These are phyloP conservation scores for Chaetomidium leptoderma DNA, from an alignment of 495 filamentous ascomycete species.

Conservation along the genomic window DNA sequence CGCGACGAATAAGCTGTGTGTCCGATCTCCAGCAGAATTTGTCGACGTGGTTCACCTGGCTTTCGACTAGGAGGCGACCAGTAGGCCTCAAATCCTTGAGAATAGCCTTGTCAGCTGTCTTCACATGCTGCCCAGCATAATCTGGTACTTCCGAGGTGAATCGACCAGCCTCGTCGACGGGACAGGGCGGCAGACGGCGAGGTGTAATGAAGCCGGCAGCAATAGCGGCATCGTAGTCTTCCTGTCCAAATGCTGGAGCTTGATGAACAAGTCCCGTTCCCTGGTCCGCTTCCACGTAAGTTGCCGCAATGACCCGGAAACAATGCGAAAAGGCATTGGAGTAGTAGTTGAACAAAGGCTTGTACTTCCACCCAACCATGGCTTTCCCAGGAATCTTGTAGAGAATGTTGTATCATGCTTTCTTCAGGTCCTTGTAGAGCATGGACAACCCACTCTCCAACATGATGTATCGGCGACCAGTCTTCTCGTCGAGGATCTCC, in stretches of 20 bases:
- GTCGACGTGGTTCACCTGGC: constrained; percentile 82
- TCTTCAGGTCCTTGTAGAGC: constrained; percentile 88
- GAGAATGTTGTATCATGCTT: constrained; percentile 81
- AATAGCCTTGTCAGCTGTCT: constrained; percentile 83
- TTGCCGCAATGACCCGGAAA: constrained; percentile 74
- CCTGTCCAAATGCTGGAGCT: constrained; percentile 84
- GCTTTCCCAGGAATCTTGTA: constrained; percentile 70
- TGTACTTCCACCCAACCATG: constrained; percentile 84
- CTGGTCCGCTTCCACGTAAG: constrained; percentile 80
- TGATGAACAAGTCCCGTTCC: constrained; percentile 92
- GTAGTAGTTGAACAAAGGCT: constrained; percentile 85
- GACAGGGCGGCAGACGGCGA: constrained; percentile 74
- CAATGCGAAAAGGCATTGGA: constrained; percentile 83
- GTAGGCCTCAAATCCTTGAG: constrained; percentile 75
- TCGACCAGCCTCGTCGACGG: constrained; percentile 70
- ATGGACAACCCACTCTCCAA: constrained; percentile 73
- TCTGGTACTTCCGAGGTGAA: constrained; percentile 75
- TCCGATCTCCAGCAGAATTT: constrained; percentile 92
- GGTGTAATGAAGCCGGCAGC: constrained; percentile 69
- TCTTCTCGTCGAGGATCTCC: constrained; percentile 74
- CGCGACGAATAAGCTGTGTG: constrained; percentile 82
- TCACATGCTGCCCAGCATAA: constrained; percentile 80
- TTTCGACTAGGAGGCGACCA: constrained; percentile 74
- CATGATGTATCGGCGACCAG: constrained; percentile 74
- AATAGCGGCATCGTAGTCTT: constrained; percentile 79